These are phyloP conservation scores for Pachyrhizus erosus DNA, from an alignment of 306 rosid genomes.

Conservation along the genomic window DNA sequence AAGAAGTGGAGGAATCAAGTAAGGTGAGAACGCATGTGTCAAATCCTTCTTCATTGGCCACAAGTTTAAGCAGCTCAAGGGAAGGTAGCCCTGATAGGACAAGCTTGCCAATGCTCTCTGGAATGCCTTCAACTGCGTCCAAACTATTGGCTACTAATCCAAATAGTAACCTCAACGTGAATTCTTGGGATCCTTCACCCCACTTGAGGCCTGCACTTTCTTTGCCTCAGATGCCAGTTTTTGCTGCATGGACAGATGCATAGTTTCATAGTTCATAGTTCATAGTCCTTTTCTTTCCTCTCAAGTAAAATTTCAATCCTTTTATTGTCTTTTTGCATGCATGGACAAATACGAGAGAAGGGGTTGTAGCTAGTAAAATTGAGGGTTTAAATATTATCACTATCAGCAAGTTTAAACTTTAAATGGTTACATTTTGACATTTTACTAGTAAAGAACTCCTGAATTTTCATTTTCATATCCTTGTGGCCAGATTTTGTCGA, in stretches of 20 bases:
- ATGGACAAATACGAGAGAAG: constrained; percentile 34
- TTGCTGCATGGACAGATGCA: constrained; percentile 78
- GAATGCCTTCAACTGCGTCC: constrained; percentile 59
- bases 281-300: background rate
- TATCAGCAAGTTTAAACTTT: constrained; percentile 33
- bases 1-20: constrained; percentile 52
- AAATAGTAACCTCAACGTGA: constrained; percentile 44
- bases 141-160: constrained; percentile 54
- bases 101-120: constrained; percentile 54
- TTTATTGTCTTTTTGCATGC: constrained; percentile 27
- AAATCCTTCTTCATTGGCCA: constrained; percentile 77
- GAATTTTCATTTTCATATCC: constrained; percentile 32
- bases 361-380: constrained; percentile 42
- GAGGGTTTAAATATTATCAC: constrained; percentile 37
- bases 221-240: constrained; percentile 76
- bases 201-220: constrained; percentile 65
- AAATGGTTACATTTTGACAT: constrained; percentile 4
- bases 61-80: constrained; percentile 76
- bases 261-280: constrained; percentile 34
- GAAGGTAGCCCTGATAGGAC: constrained; percentile 74
- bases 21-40: constrained; percentile 66
- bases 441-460: constrained; percentile 37
- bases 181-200: constrained; percentile 69
- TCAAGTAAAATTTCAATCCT: constrained; percentile 36
- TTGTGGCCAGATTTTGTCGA: constrained; percentile 23